Conservation (phyloP, 2,329 filamentous ascomycete species). For the Conoideocrella luteorostrata region DNA sequence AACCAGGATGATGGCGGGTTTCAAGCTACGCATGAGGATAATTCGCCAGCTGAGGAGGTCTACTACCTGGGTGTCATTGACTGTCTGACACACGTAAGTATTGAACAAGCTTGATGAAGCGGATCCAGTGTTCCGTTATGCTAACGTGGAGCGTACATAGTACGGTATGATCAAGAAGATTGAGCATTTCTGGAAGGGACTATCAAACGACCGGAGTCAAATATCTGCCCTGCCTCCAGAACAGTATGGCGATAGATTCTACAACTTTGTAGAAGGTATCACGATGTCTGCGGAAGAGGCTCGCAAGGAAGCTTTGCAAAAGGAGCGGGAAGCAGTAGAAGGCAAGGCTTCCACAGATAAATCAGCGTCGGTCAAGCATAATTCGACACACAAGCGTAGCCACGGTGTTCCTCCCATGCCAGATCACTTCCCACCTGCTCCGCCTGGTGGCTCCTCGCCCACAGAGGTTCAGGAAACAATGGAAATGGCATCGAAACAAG, state of each 20-base stretch:
- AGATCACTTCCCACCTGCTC: slow-evolving; percentile 38
- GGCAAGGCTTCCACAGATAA: slow-evolving; percentile 21
- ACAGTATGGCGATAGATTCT: slow-evolving; percentile 87
- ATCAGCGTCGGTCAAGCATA: slow-evolving; percentile 31
- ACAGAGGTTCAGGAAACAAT: slow-evolving; percentile 35
- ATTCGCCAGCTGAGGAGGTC: slow-evolving; percentile 78
- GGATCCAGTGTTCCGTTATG: background rate
- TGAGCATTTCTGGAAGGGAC: slow-evolving; percentile 94
- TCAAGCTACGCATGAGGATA: slow-evolving; percentile 85
- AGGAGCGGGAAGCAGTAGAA: slow-evolving; percentile 53
- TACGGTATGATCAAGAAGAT: slow-evolving; percentile 92
- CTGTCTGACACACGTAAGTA: slow-evolving; percentile 87
- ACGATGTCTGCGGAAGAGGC: slow-evolving; percentile 88
- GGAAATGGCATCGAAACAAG: slow-evolving; percentile 33
- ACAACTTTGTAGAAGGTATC: slow-evolving; percentile 83
- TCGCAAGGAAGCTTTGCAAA: slow-evolving; percentile 53
- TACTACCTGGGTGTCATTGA: slow-evolving; percentile 99
- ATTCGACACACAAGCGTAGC: slow-evolving; percentile 27
- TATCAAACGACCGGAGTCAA: slow-evolving; percentile 74
- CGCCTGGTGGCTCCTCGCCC: slow-evolving; percentile 23
- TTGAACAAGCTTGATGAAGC: background rate
- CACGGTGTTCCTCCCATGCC: slow-evolving; percentile 37
- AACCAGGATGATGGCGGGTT: slow-evolving; percentile 93
- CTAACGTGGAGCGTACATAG: slow-evolving; percentile 36
- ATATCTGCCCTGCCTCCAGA: slow-evolving; percentile 90